Evolutionary conservation across 225 moss, liverwort and hornwort species (phyloP), one percentile per base, ranked within the genome.

Genomic region (Straminergon stramineum): DNA sequence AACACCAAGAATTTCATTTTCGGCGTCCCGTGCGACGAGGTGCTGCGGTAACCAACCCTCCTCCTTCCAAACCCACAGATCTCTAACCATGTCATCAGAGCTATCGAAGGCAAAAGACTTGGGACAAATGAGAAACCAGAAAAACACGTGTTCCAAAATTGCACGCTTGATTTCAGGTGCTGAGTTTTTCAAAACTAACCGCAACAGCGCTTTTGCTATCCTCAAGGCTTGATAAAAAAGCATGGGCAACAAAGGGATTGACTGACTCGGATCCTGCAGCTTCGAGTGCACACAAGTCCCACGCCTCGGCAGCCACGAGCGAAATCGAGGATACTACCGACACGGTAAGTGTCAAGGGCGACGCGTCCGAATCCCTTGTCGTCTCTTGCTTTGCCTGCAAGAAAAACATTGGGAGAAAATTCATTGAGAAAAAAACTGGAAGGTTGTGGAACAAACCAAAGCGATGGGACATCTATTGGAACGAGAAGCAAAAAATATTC

Each of bases 31-130:
- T 75, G 99, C 99, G 26, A 96, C 97, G 41, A 99, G 97, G 89
- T 99, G 99, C 90, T 99, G 97, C 75, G 97, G 95, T 75, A 95
- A 93, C 99, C 99, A 99, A 85, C 99, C 99, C 93, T 99, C 97
- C 93, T 97, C 97, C 99, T 99, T 92, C 77, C 87, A 91, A 90
- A 82, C 52, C 83, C 85, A 79, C 84, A 88, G 9, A 85, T 61
- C 27, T 87, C 82, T 85, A 37, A 58, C 56, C 79, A 67, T 74
- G 53, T 87, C 66, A 88, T 92, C 83, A 92, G 55, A 53, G 87
- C 83, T 53, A 78, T 73, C 67, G 76, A 89, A 39, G 32, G 41
- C 68, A 62, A 45, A 66, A 87, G 32, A 35, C 37, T 26, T 43
- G 37, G 45, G 35, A 89, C 58, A 86, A 75, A 65, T 18, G 67